Evolutionary conservation across 495 filamentous ascomycete genomes (phyloP), one percentile per base, ranked within the genome.

Genomic region (Aspergillus conjunctus): DNA sequence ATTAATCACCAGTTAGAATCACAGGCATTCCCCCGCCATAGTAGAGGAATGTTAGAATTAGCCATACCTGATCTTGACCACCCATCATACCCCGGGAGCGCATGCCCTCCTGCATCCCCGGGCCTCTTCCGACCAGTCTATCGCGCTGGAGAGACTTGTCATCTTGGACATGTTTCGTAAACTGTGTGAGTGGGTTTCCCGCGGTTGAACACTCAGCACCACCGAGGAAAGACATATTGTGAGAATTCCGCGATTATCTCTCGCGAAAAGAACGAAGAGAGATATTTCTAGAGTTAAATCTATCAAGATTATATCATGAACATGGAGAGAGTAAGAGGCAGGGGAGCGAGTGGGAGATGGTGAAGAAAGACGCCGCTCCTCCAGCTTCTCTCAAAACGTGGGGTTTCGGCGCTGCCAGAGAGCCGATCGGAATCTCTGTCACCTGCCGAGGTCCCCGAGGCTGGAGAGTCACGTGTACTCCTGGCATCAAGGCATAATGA

Each of bases 121-220:
- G 85, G 30, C 87, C 85, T 54, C 87, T 77, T 63, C 90, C 90
- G 37, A 88, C 87, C 59, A 97, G 79, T 41, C 94, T 81, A 74
- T 98, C 94, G 65, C 92, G 83, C 72, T 97, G 93, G 55, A 97
- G 82, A 30, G 89, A 91, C 77, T 93, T 97, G 79, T 98, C 94
- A 78, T 96, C 91, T 67, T 91, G 87, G 54, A 92, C 89, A 71
- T 96, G 91, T 72, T 98, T 98, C 31, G 90, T 88, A 72, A 98
- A 96, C 83, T 97, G 95, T 67, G 89, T 91, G 59, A 98, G 87
- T 56, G 95, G 95, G 75, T 98, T 98, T 68, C 87, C 91, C 55
- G 90, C 92, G 44, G 94, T 97, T 50, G 94, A 98, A 81, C 94
- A 98, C 77, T 98, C 94, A 64, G 92, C 90, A 65, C 93, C 93